Percentiles rank a stretch among this genome's conserved stretches.
Evolutionary conservation across 2,329 filamentous ascomycete genomes (phyloP).

Genomic region (Lasiodiplodia sp.): DNA sequence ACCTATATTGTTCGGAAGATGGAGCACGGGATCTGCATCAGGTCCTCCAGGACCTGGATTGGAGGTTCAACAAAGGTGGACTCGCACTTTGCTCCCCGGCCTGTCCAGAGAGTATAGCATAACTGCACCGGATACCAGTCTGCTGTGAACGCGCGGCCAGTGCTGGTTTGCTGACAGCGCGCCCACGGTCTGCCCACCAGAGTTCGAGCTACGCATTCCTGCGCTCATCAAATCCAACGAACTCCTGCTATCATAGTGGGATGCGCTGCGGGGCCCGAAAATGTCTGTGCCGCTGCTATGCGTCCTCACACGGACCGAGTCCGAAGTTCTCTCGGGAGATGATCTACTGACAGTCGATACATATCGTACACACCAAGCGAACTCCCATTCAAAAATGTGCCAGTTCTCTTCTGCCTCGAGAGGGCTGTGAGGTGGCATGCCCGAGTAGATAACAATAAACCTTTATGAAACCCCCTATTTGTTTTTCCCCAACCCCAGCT

Average conservation of each 20-base stretch:
- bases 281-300: constrained; percentile 15
- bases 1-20: background rate
- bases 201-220: background rate
- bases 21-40: background rate
- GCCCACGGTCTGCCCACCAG: background rate
- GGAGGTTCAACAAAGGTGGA: background rate
- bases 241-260: background rate
- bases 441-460: no score
- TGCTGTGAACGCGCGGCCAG: background rate
- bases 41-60: background rate
- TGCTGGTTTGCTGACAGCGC: background rate
- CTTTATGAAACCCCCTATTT: no score
- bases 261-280: background rate
- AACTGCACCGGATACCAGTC: background rate
- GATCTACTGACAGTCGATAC: background rate
- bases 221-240: background rate
- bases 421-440: no score
- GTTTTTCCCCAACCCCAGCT: no score
- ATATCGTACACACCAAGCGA: no score
- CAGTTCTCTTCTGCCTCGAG: no score
- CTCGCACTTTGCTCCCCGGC: background rate
- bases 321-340: constrained; percentile 1
- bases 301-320: background rate
- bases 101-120: background rate
- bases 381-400: no score